Evolutionary conservation across 192 early-diverging fungal species (phyloP), one percentile per base, ranked within the genome.

Genomic region (Phlyctochytrium planicorne): DNA sequence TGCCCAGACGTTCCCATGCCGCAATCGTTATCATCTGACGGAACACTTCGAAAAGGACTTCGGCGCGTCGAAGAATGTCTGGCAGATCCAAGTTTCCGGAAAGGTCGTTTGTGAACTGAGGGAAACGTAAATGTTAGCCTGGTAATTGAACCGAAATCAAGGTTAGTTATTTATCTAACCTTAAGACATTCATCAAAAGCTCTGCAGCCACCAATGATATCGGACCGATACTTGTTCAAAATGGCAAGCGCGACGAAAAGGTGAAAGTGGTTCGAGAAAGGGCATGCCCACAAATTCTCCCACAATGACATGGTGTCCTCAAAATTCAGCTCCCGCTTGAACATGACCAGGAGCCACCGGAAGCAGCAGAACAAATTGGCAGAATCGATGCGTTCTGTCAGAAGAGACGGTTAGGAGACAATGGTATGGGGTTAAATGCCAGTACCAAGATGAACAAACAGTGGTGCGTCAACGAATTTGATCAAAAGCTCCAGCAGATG

Each of bases 351-450:
- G 23, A 99, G 80, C 96, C 96, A 99, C 34, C 97, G 91, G 83
- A 97, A 99, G 76, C 95, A 98, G 75, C 90, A 94, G 70, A 99
- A 99, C 66, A 99, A 82, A 75, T 99, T 96, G 60, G 87, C 80
- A 0, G 91, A 88, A 35, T 97, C 95, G 61, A 85, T 87, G 34
- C 73, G 75, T 56, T 93, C 88, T 83, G 50, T 25, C 35, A 35
- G 30, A 31, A 32, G 10, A 61, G n/a, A n/a, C n/a, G n/a, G n/a
- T 3, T 68, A 10, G n/a, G 40, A 50, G 40, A 50, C 12, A 57
- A 4, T 57, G 6, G 10, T 29, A 57, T 12, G 6, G 27, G 27
- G 70, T 57, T 4, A 6, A 57, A 29, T 57, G 55, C 27, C 27
- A 66, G 75, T 69, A 80, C 86, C 87, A 55, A 99, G 77, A 65